Conservation (phyloP, 129 eudicot genomes). For the Solidago caesia region DNA sequence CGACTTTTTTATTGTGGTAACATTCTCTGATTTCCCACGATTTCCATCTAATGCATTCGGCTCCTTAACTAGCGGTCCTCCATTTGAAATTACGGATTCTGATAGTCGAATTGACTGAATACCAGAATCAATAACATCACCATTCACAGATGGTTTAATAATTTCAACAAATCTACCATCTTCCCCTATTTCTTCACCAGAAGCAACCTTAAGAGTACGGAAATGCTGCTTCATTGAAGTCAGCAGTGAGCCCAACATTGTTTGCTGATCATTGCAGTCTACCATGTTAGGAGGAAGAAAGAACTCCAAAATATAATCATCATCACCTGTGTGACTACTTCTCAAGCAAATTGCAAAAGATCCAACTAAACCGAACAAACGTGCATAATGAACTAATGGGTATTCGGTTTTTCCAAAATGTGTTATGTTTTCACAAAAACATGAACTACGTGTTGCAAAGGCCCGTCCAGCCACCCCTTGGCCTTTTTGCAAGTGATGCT, state of each 20-base stretch:
- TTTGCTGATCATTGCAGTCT: conserved; percentile 48
- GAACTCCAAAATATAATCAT: conserved; percentile 82
- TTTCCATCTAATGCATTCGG: conserved; percentile 26
- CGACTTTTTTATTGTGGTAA: conserved; percentile 53
- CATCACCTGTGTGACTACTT: conserved; percentile 79
- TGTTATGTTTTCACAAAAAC: conserved; percentile 77
- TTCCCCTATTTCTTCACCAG: conserved; percentile 74
- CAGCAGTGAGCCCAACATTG: conserved; percentile 60
- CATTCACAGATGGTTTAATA: conserved; percentile 49
- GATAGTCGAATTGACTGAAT: conserved; percentile 41
- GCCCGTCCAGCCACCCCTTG: conserved; percentile 97
- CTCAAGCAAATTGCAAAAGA: conserved; percentile 81
- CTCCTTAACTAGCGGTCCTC: conserved; percentile 34
- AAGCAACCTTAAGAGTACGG: conserved; percentile 72
- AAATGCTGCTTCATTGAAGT: conserved; percentile 74
- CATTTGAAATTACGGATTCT: conserved; percentile 38
- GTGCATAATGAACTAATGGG: conserved; percentile 92
- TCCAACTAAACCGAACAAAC: conserved; percentile 70
- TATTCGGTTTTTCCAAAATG: conserved; percentile 74
- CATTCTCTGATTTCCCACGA: conserved; percentile 30
- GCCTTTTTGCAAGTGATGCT: conserved; percentile 89
- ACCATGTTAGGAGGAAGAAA: conserved; percentile 62
- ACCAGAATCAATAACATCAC: conserved; percentile 46
- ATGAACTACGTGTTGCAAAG: conserved; percentile 55
- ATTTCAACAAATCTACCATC: conserved; percentile 67